Base-by-base conservation (phyloP, 331 rosid species). In the Malus hybrid region DNA sequence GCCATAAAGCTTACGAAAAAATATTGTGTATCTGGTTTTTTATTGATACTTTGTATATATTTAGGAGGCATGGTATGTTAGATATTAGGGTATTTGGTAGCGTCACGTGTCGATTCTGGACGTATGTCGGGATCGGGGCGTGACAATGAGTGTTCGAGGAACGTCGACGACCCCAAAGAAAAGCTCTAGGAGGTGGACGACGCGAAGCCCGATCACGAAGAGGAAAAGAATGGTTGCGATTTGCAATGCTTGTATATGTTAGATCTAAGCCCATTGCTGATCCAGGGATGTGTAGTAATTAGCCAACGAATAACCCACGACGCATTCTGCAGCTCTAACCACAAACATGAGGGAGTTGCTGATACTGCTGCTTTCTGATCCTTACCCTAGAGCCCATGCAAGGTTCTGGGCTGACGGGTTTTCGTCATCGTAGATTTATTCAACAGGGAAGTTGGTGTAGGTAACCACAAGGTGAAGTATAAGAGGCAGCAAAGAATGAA, bases 111-210 rank as follows among this genome's bases (percentile, higher is more conserved):
- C 24, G 24, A 24, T 24, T 24, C 24, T 24, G 24, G 24, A 24
- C 24, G 24, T 24, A 24, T 24, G 24, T 24, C 24, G 24, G 24
- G 24, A 24, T 24, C 24, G 24, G 24, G 24, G 24, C 24, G 24
- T 24, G 24, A 24, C 24, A 24, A 24, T 24, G 89, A 69, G 65
- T 62, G 77, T 62, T 67, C 42, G 62, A 39, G 29, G 66, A 79
- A 75, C 14, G 77, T 69, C 5, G 89, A 79, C 5, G 86, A 60
- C 2, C 69, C 39, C 19, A 76, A 36, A 72, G 84, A 16, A 77
- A 86, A 85, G n/a, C 18, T 52, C 2, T 81, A 77, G 7, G 85
- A 73, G 18, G 82, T 71, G 1, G 89, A 80, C n/a, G 88, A 85
- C 0, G 93, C 87, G 76, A 86, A 88, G 8, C 87, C 57, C 3